These are phyloP conservation scores for Pseudocercospora pini-densiflorae DNA, from an alignment of 2,329 filamentous ascomycete genomes.

Conservation along the genomic window DNA sequence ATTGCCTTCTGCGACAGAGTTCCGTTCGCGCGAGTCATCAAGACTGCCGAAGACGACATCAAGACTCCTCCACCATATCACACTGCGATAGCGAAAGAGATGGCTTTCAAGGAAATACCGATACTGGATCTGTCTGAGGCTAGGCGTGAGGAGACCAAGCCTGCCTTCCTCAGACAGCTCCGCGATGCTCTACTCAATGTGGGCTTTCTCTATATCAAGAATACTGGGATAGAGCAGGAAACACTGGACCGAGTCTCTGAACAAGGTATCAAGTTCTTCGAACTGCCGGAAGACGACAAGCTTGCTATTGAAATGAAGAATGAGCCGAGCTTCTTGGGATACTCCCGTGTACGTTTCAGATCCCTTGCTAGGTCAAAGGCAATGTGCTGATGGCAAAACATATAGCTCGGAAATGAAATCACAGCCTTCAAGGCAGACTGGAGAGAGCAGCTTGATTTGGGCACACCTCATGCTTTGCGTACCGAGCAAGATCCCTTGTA, in stretches of 20 bases:
- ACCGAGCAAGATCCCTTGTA: slow-evolving; percentile 67
- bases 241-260: slow-evolving; percentile 68
- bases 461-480: slow-evolving; percentile 74
- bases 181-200: slow-evolving; percentile 80
- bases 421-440: slow-evolving; percentile 78
- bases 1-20: not conserved
- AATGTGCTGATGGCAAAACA: not conserved
- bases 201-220: slow-evolving; percentile 85
- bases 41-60: not conserved
- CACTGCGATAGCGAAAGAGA: not conserved
- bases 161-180: slow-evolving; percentile 71
- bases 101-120: slow-evolving; percentile 71
- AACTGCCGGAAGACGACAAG: slow-evolving; percentile 77
- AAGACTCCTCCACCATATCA: not conserved
- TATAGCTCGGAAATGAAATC: slow-evolving; percentile 55
- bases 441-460: slow-evolving; percentile 85
- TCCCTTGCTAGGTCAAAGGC: not conserved
- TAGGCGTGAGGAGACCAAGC: slow-evolving; percentile 67
- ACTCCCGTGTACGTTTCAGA: slow-evolving; percentile 17
- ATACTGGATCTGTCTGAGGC: slow-evolving; percentile 76
- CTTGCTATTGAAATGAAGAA: slow-evolving; percentile 60
- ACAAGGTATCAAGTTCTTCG: slow-evolving; percentile 75
- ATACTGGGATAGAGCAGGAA: slow-evolving; percentile 71
- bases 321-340: slow-evolving; percentile 41
- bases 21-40: not conserved